Evolutionary conservation across 2,329 filamentous ascomycete genomes (phyloP), one percentile per base, ranked within the genome.

Genomic region (Cercospora berteroae): DNA sequence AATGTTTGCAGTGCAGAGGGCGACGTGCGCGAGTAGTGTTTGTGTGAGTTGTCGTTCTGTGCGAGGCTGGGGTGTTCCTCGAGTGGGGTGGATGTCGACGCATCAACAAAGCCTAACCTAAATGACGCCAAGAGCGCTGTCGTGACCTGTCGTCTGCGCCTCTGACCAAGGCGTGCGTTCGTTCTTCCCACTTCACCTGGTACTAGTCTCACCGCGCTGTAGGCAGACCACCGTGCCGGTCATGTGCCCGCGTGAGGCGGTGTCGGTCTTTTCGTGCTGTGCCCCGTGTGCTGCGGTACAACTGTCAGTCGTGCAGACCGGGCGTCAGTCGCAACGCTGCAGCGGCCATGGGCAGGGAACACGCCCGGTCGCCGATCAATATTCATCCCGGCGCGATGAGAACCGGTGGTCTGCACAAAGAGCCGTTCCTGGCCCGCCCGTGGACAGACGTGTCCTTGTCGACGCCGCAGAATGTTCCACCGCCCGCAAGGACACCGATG

Each of bases 51-150:
- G 31, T 33, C 52, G 52, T 36, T 25, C 27, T 18, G 27, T 20
- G 48, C 18, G 33, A 55, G 48, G 61, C 61, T 63, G 61, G 61
- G 61, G 33, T 39, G 61, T 63, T 31, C 27, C 31, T 52, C 8
- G 52, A 57, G 52, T 57, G 52, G 52, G 52, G 39, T 52, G 60
- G 13, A 62, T 6, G 25, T 63, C 60, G 44, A 63, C 52, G 44
- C 60, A 31, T 56, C 44, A 36, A 55, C 44, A 42, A 63, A 63
- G 48, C 48, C 44, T 25, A 56, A 62, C 48, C 44, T 25, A 56
- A 62, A 33, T 31, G 6, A 31, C 29, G 61, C 61, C 61, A 63
- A 63, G 48, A 56, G 29, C 20, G 23, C 23, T 20, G 16, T n/a
- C 5, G 2, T 36, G 42, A 25, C 59, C 59, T 52, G 42, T 62